Conservation (phyloP, 768 basidiomycete species). For the Fistulinella prunicolor region DNA sequence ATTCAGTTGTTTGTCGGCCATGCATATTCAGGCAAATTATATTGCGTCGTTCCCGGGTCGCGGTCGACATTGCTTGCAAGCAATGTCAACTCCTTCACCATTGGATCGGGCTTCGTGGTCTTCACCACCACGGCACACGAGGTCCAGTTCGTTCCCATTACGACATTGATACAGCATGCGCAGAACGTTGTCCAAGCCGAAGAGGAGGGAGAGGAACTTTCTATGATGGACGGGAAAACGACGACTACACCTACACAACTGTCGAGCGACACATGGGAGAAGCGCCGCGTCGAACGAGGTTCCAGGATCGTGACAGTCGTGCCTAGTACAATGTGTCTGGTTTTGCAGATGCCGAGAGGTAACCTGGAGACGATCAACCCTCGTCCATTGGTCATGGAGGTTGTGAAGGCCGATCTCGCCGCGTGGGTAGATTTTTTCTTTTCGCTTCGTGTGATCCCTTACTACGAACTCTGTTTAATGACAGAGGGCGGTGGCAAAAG, state of each 20-base stretch:
- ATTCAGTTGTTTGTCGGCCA: conserved; percentile 57
- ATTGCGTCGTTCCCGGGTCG: conserved; percentile 38
- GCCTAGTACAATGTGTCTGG: conserved; percentile 82
- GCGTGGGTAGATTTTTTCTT: conserved; percentile 34
- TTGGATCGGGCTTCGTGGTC: conserved; percentile 74
- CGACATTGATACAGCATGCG: conserved; percentile 9
- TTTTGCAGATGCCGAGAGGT: conserved; percentile 96
- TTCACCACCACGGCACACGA: conserved; percentile 85
- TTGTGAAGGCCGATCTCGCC: conserved; percentile 73
- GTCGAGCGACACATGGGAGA: conserved; percentile 50
- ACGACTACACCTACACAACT: conserved; percentile 4
- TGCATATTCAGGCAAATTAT: conserved; percentile 62
- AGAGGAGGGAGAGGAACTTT: conserved; percentile 10
- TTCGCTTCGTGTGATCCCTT: not conserved
- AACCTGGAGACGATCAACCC: conserved; percentile 96
- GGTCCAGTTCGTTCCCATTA: conserved; percentile 62
- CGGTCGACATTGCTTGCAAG: conserved; percentile 39
- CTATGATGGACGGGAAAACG: conserved; percentile 25
- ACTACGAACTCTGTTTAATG: not conserved
- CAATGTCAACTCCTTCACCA: conserved; percentile 69
- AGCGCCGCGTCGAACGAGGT: conserved; percentile 84
- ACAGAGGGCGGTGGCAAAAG: conserved; percentile 73
- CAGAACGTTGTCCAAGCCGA: conserved; percentile 11
- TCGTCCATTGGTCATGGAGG: conserved; percentile 83
- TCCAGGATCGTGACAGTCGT: conserved; percentile 86